phyloP scores from a whole-genome alignment of 2,329 filamentous ascomycete species.

The Hymenoscyphus repandus region DNA sequence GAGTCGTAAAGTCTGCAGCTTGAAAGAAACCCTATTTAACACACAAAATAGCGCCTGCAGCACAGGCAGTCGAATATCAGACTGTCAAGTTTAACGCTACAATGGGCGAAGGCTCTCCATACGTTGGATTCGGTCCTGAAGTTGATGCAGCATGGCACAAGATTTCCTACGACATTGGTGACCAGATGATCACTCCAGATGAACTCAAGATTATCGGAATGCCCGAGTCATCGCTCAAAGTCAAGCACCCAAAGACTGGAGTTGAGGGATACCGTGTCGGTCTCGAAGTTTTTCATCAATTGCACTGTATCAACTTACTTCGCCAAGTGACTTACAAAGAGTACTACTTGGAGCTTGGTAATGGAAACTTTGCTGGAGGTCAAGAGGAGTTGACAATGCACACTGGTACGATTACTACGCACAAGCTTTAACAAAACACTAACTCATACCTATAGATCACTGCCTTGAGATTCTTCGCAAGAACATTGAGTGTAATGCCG shows the following conservation, averaged over 20 bases:
- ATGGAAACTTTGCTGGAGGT: conserved; percentile 42
- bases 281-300: conserved; percentile 38
- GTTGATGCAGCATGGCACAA: conserved; percentile 55
- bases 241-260: conserved; percentile 50
- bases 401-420: conserved; percentile 13
- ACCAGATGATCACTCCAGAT: conserved; percentile 52
- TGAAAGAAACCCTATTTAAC: conserved; percentile 9
- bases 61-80: conserved; percentile 43
- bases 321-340: conserved; percentile 44
- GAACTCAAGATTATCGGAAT: conserved; percentile 50
- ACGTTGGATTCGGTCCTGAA: conserved; percentile 49
- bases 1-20: conserved; percentile 21
- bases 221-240: conserved; percentile 46
- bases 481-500: conserved; percentile 50
- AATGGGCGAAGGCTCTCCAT: conserved; percentile 40
- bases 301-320: conserved; percentile 36
- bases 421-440: neutral
- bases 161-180: conserved; percentile 44
- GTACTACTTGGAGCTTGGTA: conserved; percentile 41
- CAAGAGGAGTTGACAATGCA: conserved; percentile 40
- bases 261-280: conserved; percentile 53
- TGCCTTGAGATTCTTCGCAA: conserved; percentile 49
- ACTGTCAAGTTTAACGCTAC: conserved; percentile 44
- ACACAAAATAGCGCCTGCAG: conserved; percentile 39
- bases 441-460: conserved; percentile 35